These are phyloP conservation scores for Tetrapisispora arboricola DNA, from an alignment of 805 yeast genomes.

Conservation along the genomic window DNA sequence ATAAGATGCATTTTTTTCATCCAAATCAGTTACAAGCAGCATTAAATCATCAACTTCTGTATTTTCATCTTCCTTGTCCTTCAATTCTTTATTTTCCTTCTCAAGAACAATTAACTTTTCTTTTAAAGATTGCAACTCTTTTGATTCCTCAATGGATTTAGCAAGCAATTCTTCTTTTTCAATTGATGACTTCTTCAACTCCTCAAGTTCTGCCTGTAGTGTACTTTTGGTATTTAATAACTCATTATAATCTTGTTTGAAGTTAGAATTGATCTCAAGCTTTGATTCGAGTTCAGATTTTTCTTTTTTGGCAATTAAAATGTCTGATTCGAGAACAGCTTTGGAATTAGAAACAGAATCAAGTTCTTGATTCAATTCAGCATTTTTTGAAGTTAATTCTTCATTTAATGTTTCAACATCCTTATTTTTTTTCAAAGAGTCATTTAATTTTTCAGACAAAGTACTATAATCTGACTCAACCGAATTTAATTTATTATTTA, in stretches of 20 bases:
- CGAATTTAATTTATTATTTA: background rate
- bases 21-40: slow-evolving; percentile 67
- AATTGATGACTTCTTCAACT: background rate
- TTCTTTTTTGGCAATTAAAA: background rate
- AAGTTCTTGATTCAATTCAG: background rate
- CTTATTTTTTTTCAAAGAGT: background rate
- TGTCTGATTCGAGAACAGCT: background rate
- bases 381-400: background rate
- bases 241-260: background rate
- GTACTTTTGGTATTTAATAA: background rate
- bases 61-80: slow-evolving; percentile 9
- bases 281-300: background rate
- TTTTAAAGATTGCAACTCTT: slow-evolving; percentile 1
- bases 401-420: background rate
- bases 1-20: slow-evolving; percentile 52
- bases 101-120: slow-evolving; percentile 1
- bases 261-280: too few relatives aligned
- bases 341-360: background rate
- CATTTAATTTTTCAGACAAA: background rate
- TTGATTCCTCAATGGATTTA: background rate
- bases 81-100: slow-evolving; percentile 5
- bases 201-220: background rate
- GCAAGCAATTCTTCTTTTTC: background rate
- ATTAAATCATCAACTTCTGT: slow-evolving; percentile 53
- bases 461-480: background rate